Percentiles rank a stretch among this genome's conserved stretches.
Conservation (phyloP, 345 rosid genomes). For the Populus davidiana region DNA sequence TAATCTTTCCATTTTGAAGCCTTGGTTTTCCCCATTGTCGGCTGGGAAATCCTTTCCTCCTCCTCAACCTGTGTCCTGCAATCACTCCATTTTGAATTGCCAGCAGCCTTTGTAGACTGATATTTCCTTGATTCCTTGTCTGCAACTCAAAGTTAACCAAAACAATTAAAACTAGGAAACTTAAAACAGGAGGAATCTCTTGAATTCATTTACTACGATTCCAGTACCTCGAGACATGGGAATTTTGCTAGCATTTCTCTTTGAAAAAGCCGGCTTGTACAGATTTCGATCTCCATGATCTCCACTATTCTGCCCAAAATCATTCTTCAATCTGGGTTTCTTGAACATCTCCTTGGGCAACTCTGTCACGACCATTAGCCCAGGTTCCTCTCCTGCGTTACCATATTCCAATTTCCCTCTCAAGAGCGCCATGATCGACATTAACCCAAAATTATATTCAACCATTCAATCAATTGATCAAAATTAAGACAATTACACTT, state of each 20-base stretch:
- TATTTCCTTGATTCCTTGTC: conserved; percentile 2
- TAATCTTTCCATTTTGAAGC: conserved; percentile 48
- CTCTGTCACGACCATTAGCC: conserved; percentile 47
- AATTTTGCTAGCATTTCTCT: conserved; percentile 13
- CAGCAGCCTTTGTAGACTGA: neutral
- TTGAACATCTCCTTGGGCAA: conserved; percentile 43
- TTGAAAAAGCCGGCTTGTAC: conserved; percentile 34
- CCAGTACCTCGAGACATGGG: conserved; percentile 20
- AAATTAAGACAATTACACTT: neutral
- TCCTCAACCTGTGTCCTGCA: conserved; percentile 13
- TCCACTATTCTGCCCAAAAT: conserved; percentile 5
- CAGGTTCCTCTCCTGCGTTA: conserved; percentile 30
- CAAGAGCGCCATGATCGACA: neutral
- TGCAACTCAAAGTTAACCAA: neutral
- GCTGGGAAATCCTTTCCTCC: neutral
- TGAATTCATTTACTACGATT: neutral
- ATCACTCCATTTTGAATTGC: conserved; percentile 20
- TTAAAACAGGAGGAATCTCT: neutral
- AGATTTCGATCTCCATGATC: neutral
- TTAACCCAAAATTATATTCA: neutral
- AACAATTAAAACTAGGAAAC: neutral
- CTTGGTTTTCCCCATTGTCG: conserved; percentile 7
- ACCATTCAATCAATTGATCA: neutral
- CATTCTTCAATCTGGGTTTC: conserved; percentile 46
- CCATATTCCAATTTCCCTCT: neutral